Conservation (phyloP, 2,329 filamentous ascomycete species). For the Aspergillus persii region DNA sequence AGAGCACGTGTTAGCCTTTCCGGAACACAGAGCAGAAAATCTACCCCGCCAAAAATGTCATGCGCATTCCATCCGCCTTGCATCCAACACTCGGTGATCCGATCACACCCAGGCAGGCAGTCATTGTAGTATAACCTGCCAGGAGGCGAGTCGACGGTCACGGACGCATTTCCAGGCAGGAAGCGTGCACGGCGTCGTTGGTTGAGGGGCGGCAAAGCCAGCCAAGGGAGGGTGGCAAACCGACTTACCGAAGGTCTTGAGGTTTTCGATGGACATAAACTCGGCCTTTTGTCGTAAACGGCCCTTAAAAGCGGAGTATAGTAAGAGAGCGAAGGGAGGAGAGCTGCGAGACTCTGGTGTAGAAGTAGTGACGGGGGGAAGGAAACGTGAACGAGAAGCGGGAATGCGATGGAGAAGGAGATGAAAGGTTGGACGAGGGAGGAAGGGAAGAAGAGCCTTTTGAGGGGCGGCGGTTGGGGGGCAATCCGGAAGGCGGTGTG, state of each 20-base stretch:
- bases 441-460: slow-evolving; percentile 34
- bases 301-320: slow-evolving; percentile 40
- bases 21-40: slow-evolving; percentile 22
- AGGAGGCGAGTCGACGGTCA: background rate
- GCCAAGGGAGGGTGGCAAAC: slow-evolving; percentile 26
- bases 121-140: background rate
- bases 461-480: slow-evolving; percentile 33
- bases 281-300: slow-evolving; percentile 64
- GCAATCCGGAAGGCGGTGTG: slow-evolving; percentile 30
- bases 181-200: background rate
- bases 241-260: slow-evolving; percentile 85
- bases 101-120: background rate
- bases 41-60: slow-evolving; percentile 36
- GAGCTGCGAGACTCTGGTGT: slow-evolving; percentile 32
- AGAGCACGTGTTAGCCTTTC: slow-evolving; percentile 32
- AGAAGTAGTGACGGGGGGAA: slow-evolving; percentile 14
- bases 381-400: slow-evolving; percentile 9
- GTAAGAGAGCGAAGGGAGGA: slow-evolving; percentile 29
- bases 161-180: background rate
- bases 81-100: background rate
- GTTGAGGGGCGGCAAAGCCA: background rate
- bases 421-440: slow-evolving; percentile 25
- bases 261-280: slow-evolving; percentile 99
- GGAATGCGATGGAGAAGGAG: slow-evolving; percentile 14
- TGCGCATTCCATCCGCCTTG: slow-evolving; percentile 1